Conservation (phyloP, 345 rosid genomes). For the Sapria himalayana region DNA sequence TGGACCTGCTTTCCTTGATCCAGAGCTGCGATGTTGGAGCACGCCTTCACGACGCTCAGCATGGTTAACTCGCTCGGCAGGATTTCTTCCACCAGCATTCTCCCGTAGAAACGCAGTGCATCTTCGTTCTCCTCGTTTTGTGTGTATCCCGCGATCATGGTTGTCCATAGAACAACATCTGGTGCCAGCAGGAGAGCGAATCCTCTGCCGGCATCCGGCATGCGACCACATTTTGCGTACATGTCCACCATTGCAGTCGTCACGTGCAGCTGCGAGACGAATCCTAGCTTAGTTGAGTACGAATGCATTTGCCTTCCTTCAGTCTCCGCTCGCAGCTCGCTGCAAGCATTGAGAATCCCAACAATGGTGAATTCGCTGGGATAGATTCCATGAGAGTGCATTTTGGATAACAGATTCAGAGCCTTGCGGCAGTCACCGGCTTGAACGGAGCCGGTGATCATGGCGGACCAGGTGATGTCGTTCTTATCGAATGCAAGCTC, state of each 20-base stretch:
- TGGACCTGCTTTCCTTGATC: constrained; percentile 15
- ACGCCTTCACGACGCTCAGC: constrained; percentile 14
- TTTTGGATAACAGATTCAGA: constrained; percentile 29
- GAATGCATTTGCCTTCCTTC: constrained; percentile 60
- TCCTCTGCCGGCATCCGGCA: constrained; percentile 7
- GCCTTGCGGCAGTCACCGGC: constrained; percentile 42
- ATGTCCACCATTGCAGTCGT: constrained; percentile 20
- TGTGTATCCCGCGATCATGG: constrained; percentile 15
- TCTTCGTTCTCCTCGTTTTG: constrained; percentile 13
- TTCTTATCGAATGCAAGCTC: constrained; percentile 38
- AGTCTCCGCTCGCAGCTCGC: constrained; percentile 30
- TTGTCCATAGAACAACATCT: constrained; percentile 14
- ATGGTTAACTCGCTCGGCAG: constrained; percentile 15
- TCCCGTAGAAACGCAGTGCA: constrained; percentile 9
- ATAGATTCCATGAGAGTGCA: constrained; percentile 39
- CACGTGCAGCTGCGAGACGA: constrained; percentile 33
- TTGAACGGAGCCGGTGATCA: constrained; percentile 75
- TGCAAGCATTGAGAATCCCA: constrained; percentile 66
- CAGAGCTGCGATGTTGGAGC: constrained; percentile 12
- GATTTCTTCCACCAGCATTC: constrained; percentile 10
- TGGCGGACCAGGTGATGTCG: constrained; percentile 75
- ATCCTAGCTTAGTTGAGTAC: constrained; percentile 43
- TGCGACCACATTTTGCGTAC: constrained; percentile 13
- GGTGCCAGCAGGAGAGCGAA: constrained; percentile 7
- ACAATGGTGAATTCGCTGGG: constrained; percentile 58